Evolutionary conservation across 2,329 filamentous ascomycete species (phyloP).

Genomic region (Pseudogymnoascus sp.): DNA sequence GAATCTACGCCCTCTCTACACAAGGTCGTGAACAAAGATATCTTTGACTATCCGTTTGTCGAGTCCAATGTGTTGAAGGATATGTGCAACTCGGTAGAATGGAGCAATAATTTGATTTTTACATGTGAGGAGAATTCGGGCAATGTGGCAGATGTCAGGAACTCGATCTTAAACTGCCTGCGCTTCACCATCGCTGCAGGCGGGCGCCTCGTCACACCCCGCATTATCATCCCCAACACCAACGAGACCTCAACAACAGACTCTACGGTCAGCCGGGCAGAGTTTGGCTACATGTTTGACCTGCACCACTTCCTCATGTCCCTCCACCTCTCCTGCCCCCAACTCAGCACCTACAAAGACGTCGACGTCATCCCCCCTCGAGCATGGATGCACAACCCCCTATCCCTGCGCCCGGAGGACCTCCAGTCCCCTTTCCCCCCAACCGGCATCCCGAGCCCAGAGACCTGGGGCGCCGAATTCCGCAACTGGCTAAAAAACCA

Average conservation of each 20-base stretch:
- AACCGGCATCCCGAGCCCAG: background rate
- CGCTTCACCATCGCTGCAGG: constrained; percentile 34
- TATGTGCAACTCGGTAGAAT: constrained; percentile 27
- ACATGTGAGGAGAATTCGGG: constrained; percentile 35
- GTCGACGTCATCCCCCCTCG: background rate
- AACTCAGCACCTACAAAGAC: background rate
- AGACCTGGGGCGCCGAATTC: background rate
- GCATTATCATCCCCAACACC: constrained; percentile 30
- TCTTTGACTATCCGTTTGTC: constrained; percentile 32
- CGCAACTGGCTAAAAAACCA: background rate
- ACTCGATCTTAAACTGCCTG: constrained; percentile 36
- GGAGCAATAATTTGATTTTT: constrained; percentile 32
- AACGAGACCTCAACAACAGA: constrained; percentile 15
- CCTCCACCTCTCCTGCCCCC: background rate
- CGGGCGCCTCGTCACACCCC: constrained; percentile 31
- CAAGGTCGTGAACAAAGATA: constrained; percentile 11
- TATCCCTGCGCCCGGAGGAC: background rate
- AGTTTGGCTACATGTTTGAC: background rate
- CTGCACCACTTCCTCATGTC: background rate
- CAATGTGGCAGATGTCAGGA: constrained; percentile 34
- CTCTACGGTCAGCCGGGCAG: background rate
- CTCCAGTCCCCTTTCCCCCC: background rate
- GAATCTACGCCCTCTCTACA: background rate
- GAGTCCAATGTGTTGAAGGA: constrained; percentile 31
- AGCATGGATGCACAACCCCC: background rate